A percentile compares a stretch with the other conserved stretches of the same genome.
Evolutionary conservation across 495 filamentous ascomycete species (phyloP).

Genomic region (Penicillium antarcticum): DNA sequence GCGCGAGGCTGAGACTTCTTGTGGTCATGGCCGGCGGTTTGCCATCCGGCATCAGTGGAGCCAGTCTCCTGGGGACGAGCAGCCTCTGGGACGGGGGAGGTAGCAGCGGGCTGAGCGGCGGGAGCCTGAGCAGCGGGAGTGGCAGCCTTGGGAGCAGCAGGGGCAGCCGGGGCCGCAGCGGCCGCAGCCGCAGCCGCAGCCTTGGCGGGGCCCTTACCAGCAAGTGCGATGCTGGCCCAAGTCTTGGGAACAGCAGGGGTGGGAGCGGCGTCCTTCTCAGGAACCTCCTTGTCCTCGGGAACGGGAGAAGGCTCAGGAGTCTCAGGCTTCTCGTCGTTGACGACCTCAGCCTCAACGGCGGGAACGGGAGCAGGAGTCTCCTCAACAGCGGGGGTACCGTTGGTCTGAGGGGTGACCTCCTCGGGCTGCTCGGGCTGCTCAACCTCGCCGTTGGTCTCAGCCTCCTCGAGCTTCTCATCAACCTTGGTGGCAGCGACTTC

Average conservation of each 20-base stretch:
- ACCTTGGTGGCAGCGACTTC: conserved; percentile 48
- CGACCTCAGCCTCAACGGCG: conserved; percentile 44
- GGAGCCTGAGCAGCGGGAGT: conserved; percentile 32
- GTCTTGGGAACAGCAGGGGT: conserved; percentile 66
- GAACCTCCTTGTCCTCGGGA: conserved; percentile 40
- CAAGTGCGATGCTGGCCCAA: conserved; percentile 79
- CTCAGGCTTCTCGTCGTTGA: conserved; percentile 50
- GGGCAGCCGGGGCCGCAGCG: conserved; percentile 27
- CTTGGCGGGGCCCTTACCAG: conserved; percentile 27
- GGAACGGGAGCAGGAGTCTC: conserved; percentile 27
- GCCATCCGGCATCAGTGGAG: conserved; percentile 62
- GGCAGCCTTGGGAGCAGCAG: conserved; percentile 31
- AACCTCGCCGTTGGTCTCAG: conserved; percentile 29
- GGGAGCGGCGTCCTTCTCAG: conserved; percentile 48
- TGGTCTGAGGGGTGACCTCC: conserved; percentile 38
- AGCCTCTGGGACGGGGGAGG: conserved; percentile 33
- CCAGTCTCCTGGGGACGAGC: conserved; percentile 42
- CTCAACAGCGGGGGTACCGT: conserved; percentile 37
- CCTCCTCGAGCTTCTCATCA: conserved; percentile 55
- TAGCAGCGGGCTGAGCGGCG: conserved; percentile 39
- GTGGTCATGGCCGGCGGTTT: conserved; percentile 72
- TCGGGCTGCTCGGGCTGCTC: conserved; percentile 27
- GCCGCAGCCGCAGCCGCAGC: conserved; percentile 27
- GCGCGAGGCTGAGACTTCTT: conserved; percentile 74
- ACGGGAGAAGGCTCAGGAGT: conserved; percentile 48